Conservation (phyloP, 805 yeast species). For the Yueomyces sp. region DNA sequence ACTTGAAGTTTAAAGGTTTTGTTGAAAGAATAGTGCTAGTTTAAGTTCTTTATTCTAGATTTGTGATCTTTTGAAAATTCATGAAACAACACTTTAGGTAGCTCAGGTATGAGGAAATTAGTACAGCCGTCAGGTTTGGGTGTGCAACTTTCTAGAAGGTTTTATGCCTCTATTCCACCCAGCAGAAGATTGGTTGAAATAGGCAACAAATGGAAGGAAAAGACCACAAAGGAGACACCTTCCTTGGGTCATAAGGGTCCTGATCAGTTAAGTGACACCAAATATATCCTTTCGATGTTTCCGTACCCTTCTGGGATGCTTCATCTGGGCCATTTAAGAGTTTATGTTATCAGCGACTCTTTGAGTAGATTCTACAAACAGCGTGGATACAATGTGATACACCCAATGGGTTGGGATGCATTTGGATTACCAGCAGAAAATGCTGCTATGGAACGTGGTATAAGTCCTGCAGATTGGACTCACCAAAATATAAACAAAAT, state of each 20-base stretch:
- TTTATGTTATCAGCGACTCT: conserved; percentile 81
- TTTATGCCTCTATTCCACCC: neutral
- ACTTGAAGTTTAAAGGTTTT: no score
- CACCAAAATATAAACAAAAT: conserved; percentile 62
- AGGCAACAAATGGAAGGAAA: conserved; percentile 18
- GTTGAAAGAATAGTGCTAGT: no score
- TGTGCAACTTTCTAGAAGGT: no score
- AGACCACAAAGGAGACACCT: conserved; percentile 9
- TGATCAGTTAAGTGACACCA: conserved; percentile 5
- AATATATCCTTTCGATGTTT: conserved; percentile 71
- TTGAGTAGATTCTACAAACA: conserved; percentile 66
- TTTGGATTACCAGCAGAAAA: conserved; percentile 98
- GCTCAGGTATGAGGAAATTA: no score
- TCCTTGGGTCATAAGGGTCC: neutral
- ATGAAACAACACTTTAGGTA: no score
- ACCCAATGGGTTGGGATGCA: conserved; percentile 99
- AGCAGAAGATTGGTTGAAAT: conserved; percentile 5
- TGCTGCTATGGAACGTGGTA: conserved; percentile 81
- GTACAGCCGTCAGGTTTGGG: no score
- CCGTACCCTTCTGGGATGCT: conserved; percentile 93
- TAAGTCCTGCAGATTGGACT: conserved; percentile 81
- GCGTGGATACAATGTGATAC: conserved; percentile 66
- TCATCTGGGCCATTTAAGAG: conserved; percentile 91
- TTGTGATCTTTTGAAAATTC: no score
- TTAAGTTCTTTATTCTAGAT: no score